Percentiles rank a stretch among this genome's conserved stretches.
Conservation (phyloP, 352 stramenopile genomes). For the Phytophthora pinifolia region DNA sequence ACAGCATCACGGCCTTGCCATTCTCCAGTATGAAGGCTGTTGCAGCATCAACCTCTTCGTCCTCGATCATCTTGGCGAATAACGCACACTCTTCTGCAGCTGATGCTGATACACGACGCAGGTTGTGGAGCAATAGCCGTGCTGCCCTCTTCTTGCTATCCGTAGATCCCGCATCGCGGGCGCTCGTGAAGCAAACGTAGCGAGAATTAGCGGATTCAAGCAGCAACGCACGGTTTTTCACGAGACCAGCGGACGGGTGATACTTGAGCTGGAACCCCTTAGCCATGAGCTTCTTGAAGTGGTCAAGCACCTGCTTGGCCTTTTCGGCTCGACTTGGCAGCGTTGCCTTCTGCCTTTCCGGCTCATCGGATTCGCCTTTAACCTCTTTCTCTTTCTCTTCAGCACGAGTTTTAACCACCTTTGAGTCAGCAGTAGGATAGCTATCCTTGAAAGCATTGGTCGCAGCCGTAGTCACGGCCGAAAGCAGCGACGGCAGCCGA, state of each 20-base stretch:
- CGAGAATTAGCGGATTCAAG: slow-evolving; percentile 40
- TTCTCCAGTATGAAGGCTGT: slow-evolving; percentile 57
- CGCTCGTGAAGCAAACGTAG: slow-evolving; percentile 59
- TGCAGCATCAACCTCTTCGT: slow-evolving; percentile 20
- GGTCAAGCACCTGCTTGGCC: slow-evolving; percentile 55
- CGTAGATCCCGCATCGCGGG: slow-evolving; percentile 19
- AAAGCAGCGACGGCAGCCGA: slow-evolving; percentile 20
- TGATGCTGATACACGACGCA: slow-evolving; percentile 44
- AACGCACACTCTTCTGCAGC: slow-evolving; percentile 32
- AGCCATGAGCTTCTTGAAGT: slow-evolving; percentile 74
- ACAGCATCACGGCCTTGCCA: slow-evolving; percentile 60
- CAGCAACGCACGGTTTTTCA: slow-evolving; percentile 51
- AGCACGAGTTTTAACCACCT: not conserved
- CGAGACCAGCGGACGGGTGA: slow-evolving; percentile 41
- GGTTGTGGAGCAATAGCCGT: slow-evolving; percentile 58
- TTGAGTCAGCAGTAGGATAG: not conserved
- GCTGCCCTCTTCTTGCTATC: slow-evolving; percentile 54
- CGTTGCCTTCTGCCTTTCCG: slow-evolving; percentile 14
- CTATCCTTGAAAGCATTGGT: slow-evolving; percentile 1
- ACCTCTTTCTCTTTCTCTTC: slow-evolving; percentile 20
- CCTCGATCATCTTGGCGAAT: slow-evolving; percentile 29
- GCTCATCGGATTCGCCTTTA: slow-evolving; percentile 7
- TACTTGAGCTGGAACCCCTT: slow-evolving; percentile 72
- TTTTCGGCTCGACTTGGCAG: slow-evolving; percentile 40
- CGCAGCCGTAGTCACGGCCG: slow-evolving; percentile 7